Conservation (phyloP, 441 rosid genomes). For the Euphorbia celastroides region DNA sequence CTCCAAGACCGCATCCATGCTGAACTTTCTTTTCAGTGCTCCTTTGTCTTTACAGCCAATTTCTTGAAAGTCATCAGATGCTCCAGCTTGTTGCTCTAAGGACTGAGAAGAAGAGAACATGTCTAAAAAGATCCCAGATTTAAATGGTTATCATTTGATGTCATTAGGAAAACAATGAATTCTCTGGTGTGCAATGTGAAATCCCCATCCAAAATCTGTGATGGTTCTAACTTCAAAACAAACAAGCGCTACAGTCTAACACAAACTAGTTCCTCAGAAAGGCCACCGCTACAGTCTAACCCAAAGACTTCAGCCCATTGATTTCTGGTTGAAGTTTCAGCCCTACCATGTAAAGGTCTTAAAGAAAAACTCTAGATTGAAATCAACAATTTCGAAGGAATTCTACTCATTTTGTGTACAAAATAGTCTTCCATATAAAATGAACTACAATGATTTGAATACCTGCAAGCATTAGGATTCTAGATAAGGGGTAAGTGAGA, state of each 20-base stretch:
- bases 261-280: too few species aligned
- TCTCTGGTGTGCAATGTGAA: not conserved
- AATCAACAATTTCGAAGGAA: too few species aligned
- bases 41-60: constrained; percentile 40
- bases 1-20: constrained; percentile 73
- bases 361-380: too few species aligned
- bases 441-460: too few species aligned
- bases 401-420: too few species aligned
- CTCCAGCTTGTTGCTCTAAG: constrained; percentile 47
- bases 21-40: constrained; percentile 42
- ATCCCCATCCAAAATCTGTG: not conserved
- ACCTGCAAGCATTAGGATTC: too few species aligned
- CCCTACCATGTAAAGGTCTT: constrained; percentile 5
- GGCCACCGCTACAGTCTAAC: too few species aligned
- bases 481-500: not conserved
- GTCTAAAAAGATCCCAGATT: not conserved
- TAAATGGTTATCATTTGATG: not conserved
- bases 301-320: not conserved
- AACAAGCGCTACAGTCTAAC: not conserved
- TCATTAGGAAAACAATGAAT: constrained; percentile 6
- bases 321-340: not conserved
- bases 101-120: constrained; percentile 31
- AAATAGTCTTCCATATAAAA: too few species aligned
- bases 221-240: not conserved
- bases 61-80: constrained; percentile 73